phyloP scores from a whole-genome alignment of 1,139 yeast species.

The Protomyces macrosporus region DNA sequence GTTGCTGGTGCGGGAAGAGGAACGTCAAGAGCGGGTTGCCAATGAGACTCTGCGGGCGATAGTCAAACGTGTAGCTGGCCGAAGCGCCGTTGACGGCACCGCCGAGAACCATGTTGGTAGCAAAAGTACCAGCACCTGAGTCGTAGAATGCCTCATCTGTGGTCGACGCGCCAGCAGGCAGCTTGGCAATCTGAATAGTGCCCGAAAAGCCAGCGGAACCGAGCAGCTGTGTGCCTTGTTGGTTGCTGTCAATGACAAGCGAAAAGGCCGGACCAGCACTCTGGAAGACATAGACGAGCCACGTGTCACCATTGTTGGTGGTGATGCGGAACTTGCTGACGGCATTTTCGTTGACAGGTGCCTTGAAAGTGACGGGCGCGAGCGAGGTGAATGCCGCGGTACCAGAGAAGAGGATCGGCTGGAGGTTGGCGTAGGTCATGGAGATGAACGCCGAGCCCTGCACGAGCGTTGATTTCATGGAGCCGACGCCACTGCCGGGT shows the following conservation, averaged over 20 bases:
- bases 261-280: conserved; percentile 35
- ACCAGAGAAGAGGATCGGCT: conserved; percentile 51
- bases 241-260: conserved; percentile 1
- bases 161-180: conserved; percentile 40
- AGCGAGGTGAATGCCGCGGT: conserved; percentile 47
- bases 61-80: conserved; percentile 52
- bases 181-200: conserved; percentile 57
- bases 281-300: conserved; percentile 54
- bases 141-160: conserved; percentile 41
- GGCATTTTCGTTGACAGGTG: conserved; percentile 40
- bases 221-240: conserved; percentile 39
- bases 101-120: conserved; percentile 42
- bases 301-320: conserved; percentile 44
- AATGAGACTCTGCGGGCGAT: conserved; percentile 35
- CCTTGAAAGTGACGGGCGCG: conserved; percentile 39
- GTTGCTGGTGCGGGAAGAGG: conserved; percentile 68
- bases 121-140: conserved; percentile 59
- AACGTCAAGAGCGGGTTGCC: conserved; percentile 51
- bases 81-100: conserved; percentile 42
- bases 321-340: conserved; percentile 47
- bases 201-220: conserved; percentile 50
- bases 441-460: conserved; percentile 81
- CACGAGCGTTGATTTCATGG: conserved; percentile 44
- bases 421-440: conserved; percentile 54
- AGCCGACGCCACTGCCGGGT: conserved; percentile 36